These are phyloP conservation scores for Monosporozyma aquatica DNA, from an alignment of 805 yeast species.

Conservation along the genomic window DNA sequence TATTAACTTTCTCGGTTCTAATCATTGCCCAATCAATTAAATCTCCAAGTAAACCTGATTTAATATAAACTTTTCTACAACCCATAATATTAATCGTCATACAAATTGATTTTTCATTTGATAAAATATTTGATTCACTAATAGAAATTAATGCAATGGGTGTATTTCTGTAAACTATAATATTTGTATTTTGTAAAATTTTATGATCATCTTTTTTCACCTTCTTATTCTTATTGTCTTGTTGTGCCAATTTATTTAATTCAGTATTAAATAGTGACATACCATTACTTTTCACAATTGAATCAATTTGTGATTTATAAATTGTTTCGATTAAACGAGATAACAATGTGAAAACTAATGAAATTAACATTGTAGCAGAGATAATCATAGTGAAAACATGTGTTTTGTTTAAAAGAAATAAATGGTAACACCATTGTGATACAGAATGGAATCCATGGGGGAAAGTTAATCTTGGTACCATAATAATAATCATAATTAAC, in stretches of 20 bases:
- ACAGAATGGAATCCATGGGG: constrained; percentile 18
- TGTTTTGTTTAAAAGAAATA: constrained; percentile 19
- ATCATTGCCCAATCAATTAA: constrained; percentile 51
- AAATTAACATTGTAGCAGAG: constrained; percentile 31
- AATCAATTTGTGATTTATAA: constrained; percentile 35
- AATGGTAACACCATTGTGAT: constrained; percentile 18
- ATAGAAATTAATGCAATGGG: constrained; percentile 58
- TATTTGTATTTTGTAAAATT: constrained; percentile 42
- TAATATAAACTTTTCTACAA: constrained; percentile 57
- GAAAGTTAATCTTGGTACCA: constrained; percentile 14
- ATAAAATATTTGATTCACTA: constrained; percentile 35
- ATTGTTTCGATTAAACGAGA: constrained; percentile 39
- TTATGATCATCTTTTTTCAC: not conserved
- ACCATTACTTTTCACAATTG: constrained; percentile 31
- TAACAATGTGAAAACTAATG: constrained; percentile 34
- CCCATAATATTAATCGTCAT: constrained; percentile 51
- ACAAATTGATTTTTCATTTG: constrained; percentile 35
- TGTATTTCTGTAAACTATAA: constrained; percentile 54
- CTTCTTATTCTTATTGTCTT: constrained; percentile 13
- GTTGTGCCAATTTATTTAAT: constrained; percentile 37
- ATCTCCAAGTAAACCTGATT: constrained; percentile 55
- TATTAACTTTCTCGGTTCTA: constrained; percentile 36
- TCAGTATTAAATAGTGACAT: constrained; percentile 8
- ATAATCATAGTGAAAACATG: constrained; percentile 32
- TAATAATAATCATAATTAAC: constrained; percentile 14